Percentiles rank a stretch among this genome's conserved stretches.
Conservation (phyloP, 345 rosid species). For the Mercurialis annua region DNA sequence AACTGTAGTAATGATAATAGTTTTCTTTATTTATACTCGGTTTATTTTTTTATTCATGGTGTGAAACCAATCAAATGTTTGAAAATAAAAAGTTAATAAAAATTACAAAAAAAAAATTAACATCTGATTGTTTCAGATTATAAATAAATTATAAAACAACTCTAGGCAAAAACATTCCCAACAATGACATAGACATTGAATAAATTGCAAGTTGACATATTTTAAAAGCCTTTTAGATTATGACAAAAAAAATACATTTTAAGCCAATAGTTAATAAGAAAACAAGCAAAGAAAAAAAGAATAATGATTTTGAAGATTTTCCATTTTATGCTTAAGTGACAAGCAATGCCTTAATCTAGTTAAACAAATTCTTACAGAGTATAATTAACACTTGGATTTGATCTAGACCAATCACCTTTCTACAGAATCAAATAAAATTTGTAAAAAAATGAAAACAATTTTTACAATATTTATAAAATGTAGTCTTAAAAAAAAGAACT, state of each 20-base stretch:
- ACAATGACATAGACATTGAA: conserved; percentile 9
- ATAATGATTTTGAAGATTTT: not conserved
- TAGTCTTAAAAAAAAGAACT: conserved; percentile 3
- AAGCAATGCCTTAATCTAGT: conserved; percentile 34
- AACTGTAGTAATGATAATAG: conserved; percentile 24
- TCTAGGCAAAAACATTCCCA: no score
- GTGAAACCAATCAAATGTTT: no score
- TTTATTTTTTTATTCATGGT: no score
- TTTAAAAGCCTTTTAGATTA: no score
- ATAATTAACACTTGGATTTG: conserved; percentile 36
- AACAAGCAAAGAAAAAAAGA: not conserved
- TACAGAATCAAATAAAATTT: not conserved
- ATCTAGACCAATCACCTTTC: conserved; percentile 38
- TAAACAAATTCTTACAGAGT: conserved; percentile 10
- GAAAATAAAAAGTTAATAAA: no score
- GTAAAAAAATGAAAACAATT: conserved; percentile 9
- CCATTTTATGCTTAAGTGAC: conserved; percentile 27
- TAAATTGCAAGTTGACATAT: conserved; percentile 7
- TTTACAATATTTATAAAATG: conserved; percentile 28
- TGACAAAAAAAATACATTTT: no score
- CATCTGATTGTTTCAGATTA: no score
- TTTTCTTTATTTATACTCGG: no score
- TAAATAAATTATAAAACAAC: no score
- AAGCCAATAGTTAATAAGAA: conserved; percentile 13
- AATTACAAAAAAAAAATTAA: no score